phyloP scores from a whole-genome alignment of 1,284 basidiomycete genomes.

The Porphyrellus sp. region DNA sequence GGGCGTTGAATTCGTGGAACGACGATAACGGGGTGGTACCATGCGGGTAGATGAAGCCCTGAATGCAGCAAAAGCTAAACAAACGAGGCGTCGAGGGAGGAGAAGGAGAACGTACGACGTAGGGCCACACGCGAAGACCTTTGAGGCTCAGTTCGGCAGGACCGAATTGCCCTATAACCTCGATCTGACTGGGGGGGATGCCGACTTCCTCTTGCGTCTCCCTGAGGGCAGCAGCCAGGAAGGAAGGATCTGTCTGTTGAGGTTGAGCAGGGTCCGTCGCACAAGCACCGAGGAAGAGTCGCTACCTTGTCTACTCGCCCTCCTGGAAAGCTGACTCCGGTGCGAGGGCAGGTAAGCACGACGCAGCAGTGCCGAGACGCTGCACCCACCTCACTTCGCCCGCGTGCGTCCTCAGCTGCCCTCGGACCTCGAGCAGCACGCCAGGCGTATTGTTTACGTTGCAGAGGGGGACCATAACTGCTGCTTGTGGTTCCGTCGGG shows the following conservation, averaged over 20 bases:
- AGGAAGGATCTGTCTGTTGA: conserved; percentile 52
- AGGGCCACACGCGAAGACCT: conserved; percentile 69
- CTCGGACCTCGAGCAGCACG: conserved; percentile 68
- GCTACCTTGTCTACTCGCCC: conserved; percentile 63
- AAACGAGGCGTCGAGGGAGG: neutral
- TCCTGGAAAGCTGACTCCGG: conserved; percentile 70
- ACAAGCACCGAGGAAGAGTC: conserved; percentile 3
- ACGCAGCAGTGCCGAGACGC: neutral
- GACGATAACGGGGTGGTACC: neutral
- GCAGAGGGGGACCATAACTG: conserved; percentile 72
- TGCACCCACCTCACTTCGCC: conserved; percentile 73
- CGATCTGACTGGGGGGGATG: conserved; percentile 52
- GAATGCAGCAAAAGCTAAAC: neutral
- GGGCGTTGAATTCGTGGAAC: neutral
- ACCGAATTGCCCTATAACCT: conserved; percentile 62
- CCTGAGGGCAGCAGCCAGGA: conserved; percentile 58
- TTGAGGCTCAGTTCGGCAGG: conserved; percentile 58
- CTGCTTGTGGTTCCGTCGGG: conserved; percentile 45
- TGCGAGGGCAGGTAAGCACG: neutral
- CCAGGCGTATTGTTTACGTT: conserved; percentile 65
- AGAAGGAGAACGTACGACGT: conserved; percentile 53
- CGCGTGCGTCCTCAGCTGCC: conserved; percentile 61
- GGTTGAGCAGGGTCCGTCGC: conserved; percentile 3
- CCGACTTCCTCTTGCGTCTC: conserved; percentile 76
- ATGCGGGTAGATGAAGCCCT: conserved; percentile 61